Base-by-base conservation (phyloP, 2,329 filamentous ascomycete species). In the Sporothrix pallida region DNA sequence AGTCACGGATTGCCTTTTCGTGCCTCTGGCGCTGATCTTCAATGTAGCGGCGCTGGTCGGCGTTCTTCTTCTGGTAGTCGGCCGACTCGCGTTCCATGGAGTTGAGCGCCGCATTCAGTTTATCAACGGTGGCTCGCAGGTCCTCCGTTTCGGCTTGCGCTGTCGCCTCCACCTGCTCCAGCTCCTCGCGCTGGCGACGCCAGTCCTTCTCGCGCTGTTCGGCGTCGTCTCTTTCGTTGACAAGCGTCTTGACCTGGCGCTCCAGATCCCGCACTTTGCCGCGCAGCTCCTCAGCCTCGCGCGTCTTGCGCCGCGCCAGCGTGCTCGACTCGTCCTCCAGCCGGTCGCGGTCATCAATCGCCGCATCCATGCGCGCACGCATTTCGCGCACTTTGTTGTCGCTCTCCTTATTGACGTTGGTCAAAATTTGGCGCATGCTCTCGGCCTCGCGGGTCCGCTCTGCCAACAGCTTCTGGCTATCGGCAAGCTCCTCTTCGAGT, bases 361-460 rank as follows among this genome's bases (percentile, higher is more conserved):
- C 95, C 0, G 93, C 87, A 79, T 98, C 95, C 87, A 98, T 91
- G 1, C 92, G 90, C 74, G 93, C 90, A 72, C 93, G 92, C 90
- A 97, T 96, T 76, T 98, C 95, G 42, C 93, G 90, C 20, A 97
- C 89, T 79, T 94, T 93, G 75, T 86, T 86, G 77, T 98, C 95
- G 0, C 95, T 91, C 10, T 93, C 88, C 74, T 92, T 89, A 80
- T 98, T 94, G 9, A 95, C 93, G 77, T 98, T 95, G 17, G 91
- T 91, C 13, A 99, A 85, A 74, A 98, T 87, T 68, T 94, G 87
- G 48, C 96, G 90, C 95, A 99, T 98, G 0, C 94, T 98, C 83
- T 98, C 95, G 37, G 91, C 93, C 82, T 99, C 96, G 60, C 96
- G 90, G 3, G 93, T 95, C 37, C 96, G 91, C 82, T 99, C 96